Conservation (phyloP, 2,329 filamentous ascomycete genomes). For the Monosporascus sp. region DNA sequence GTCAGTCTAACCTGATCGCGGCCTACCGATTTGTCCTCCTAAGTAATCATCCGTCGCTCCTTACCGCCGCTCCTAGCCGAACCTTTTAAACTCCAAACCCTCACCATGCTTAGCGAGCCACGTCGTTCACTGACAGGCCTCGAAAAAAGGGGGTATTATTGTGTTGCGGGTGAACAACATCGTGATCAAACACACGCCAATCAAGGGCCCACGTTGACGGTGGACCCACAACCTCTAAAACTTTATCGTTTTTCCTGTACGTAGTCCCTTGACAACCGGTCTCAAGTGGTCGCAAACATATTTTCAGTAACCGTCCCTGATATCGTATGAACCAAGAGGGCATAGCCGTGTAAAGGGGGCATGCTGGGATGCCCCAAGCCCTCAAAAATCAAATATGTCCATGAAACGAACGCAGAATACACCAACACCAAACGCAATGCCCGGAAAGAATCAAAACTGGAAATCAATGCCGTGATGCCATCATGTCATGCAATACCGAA, state of each 20-base stretch:
- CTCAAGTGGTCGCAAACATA: not conserved
- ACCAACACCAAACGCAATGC: conserved; percentile 29
- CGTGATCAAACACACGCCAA: not conserved
- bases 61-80: not conserved
- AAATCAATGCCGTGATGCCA: conserved; percentile 17
- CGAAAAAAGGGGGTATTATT: not conserved
- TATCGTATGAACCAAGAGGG: not conserved
- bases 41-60: not conserved
- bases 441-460: conserved; percentile 18
- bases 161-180: not conserved
- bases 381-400: conserved; percentile 16
- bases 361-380: not conserved
- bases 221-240: not conserved
- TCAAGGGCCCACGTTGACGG: not conserved
- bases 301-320: not conserved
- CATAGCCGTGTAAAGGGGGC: not conserved
- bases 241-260: not conserved
- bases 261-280: not conserved
- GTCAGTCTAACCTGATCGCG: not conserved
- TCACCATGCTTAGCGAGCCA: not conserved
- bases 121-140: not conserved
- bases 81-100: not conserved
- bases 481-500: conserved; percentile 20
- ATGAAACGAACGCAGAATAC: conserved; percentile 17
- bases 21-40: too few species aligned